A percentile compares a stretch with the other conserved stretches of the same genome.
These are phyloP conservation scores for Spongiforma sp. DNA, from an alignment of 1,284 basidiomycete species.

Conservation along the genomic window DNA sequence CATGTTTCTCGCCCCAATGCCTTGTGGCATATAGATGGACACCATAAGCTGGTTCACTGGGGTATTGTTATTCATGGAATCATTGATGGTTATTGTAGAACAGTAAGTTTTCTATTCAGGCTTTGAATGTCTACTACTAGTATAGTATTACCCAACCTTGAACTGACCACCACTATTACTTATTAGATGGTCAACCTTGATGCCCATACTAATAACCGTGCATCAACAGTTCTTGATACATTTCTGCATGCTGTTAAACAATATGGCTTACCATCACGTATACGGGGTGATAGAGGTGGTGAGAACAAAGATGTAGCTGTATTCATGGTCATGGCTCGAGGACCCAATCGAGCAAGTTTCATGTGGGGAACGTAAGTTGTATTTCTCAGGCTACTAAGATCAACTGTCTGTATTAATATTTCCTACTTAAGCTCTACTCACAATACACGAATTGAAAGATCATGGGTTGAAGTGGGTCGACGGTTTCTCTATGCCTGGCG, in stretches of 20 bases:
- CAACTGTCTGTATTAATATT: not conserved
- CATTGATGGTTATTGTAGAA: conserved; percentile 32
- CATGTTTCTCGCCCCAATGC: conserved; percentile 1
- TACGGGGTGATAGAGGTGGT: not conserved
- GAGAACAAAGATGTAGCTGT: not conserved
- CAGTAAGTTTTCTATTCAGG: conserved; percentile 1
- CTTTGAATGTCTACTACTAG: no score
- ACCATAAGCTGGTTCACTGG: conserved; percentile 56
- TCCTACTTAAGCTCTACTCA: not conserved
- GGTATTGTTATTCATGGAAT: conserved; percentile 55
- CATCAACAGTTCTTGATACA: not conserved
- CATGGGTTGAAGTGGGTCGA: not conserved
- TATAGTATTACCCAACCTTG: no score
- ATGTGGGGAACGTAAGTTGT: not conserved
- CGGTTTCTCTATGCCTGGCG: not conserved
- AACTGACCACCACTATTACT: no score
- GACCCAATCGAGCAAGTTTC: not conserved
- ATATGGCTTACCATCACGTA: not conserved
- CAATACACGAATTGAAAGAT: not conserved
- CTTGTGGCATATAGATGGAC: conserved; percentile 53
- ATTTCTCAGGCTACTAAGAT: not conserved
- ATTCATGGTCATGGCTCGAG: not conserved
- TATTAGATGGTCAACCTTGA: no score
- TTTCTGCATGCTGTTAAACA: not conserved
- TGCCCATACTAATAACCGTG: not conserved